Evolutionary conservation across 2,329 filamentous ascomycete species (phyloP), one percentile per base, ranked within the genome.

Genomic region (Teratosphaeria epicoccoides): DNA sequence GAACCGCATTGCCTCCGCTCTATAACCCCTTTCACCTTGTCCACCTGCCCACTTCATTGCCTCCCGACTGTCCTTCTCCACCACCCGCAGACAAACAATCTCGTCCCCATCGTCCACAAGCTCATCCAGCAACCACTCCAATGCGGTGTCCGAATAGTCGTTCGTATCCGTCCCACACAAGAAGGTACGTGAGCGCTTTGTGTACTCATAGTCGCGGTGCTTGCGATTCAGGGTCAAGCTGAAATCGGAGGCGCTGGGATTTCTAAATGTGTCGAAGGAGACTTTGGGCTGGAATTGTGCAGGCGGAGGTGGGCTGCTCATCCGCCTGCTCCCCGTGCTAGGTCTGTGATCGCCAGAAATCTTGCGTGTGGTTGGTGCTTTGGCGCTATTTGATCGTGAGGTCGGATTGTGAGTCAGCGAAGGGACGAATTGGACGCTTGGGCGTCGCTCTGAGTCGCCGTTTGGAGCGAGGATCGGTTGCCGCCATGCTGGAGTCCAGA

Each of bases 61-160:
- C 56, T 85, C 79, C 49, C 84, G 85, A 49, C 83, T 79, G 57
- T 91, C 87, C 65, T 87, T 90, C 64, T 95, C 89, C 43, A 95
- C 80, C 2, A 95, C 90, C 49, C 88, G 80, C 47, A 96, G 79
- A 69, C 90, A 96, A 7, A 96, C 86, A 52, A 96, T 84, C 69
- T 95, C 88, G 65, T 96, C 90, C 17, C 90, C 89, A 63, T 95
- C 90, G 62, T 95, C 89, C 40, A 95, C 88, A 51, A 95, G 77
- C 70, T 95, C 88, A 62, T 94, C 88, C 37, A 96, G 80, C 48
- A 95, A 77, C 89, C 89, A 96, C 68, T 94, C 87, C 17, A 96
- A 75, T 14, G 90, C 90, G 69, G 91, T 93, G 56, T 95, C 87
- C 6, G 88, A 95, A 69, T 95, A 95, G 53, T 88, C 81, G 61